Base-by-base conservation (phyloP, 2,329 filamentous ascomycete species). In the Phialophora verrucosa region DNA sequence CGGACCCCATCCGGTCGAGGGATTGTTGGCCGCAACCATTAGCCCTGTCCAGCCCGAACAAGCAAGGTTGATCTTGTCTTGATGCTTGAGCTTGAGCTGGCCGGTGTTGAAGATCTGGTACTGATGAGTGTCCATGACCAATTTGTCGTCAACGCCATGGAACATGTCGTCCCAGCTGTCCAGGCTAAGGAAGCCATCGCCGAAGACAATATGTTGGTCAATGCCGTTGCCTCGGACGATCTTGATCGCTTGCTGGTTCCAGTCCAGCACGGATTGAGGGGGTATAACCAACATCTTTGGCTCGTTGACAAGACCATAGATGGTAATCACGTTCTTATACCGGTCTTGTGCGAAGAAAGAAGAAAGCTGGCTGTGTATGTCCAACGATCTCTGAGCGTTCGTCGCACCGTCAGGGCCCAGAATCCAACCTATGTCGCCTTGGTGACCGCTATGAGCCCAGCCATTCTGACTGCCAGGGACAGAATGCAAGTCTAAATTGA, bases 101-200 rank as follows among this genome's bases (percentile, higher is more conserved):
- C 90, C 88, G 47, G 87, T 87, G 83, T 99, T 97, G 85, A 99
- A 99, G 78, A 97, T 97, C 75, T 96, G 92, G 78, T 99, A 99
- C 78, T 98, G 94, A 80, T 99, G 95, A 44, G 96, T 95, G 79
- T 99, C 95, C n/a, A 99, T 87, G 20, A 96, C 86, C 70, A 98
- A 83, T 25, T 77, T 75, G 70, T 89, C 86, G 55, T 89, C 83
- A 75, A 91, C 85, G 25, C 85, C 83, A 71, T 90, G 86, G 72
- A 98, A 85, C 76, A 91, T 85, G 49, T 91, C 92, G 76, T 97
- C 89, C 95, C 95, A 99, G 75, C 96, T 94, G 71, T 85, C 84
- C 4, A 98, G 86, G 11, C 94, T 94, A 80, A 96, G 87, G 83
- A 99, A 99, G 27, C 95, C 95, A 78, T 99, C 95, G 63, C 93